These are phyloP conservation scores for Selenicereus undatus DNA, from an alignment of 148 eudicot species.

Conservation along the genomic window DNA sequence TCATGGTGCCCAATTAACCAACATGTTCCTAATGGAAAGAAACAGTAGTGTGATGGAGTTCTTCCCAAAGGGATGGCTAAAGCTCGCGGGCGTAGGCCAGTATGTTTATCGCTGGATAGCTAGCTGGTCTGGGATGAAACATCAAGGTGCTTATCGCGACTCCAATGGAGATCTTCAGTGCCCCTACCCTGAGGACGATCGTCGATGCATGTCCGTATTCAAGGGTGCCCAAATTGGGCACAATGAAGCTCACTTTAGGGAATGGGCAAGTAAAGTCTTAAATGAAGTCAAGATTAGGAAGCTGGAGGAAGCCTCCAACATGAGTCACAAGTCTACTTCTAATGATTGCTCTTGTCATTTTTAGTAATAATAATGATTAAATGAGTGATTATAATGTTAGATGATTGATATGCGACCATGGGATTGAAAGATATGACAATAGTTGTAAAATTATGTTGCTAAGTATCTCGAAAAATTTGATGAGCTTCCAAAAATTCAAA, in stretches of 20 bases:
- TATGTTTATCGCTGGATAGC: constrained; percentile 58
- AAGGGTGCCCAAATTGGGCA: constrained; percentile 56
- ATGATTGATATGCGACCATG: too few species aligned
- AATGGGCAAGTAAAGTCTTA: constrained; percentile 56
- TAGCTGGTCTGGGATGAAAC: constrained; percentile 77
- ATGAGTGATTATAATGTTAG: too few species aligned
- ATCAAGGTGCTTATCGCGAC: constrained; percentile 68
- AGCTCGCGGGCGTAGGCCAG: constrained; percentile 76
- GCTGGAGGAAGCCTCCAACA: constrained; percentile 16
- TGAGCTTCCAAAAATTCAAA: too few species aligned
- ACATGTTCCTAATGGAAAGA: constrained; percentile 74
- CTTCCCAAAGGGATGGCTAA: constrained; percentile 80
- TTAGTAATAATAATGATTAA: too few species aligned
- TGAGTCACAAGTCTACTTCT: neutral
- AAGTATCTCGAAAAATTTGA: too few species aligned
- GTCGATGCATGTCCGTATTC: constrained; percentile 61
- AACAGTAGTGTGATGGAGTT: constrained; percentile 85
- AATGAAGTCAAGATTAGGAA: constrained; percentile 40
- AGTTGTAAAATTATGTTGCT: too few species aligned
- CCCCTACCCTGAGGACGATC: constrained; percentile 47
- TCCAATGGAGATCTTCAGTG: constrained; percentile 37
- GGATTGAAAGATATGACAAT: too few species aligned
- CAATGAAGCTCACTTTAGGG: constrained; percentile 45
- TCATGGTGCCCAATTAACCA: constrained; percentile 80
- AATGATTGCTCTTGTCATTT: constrained; percentile 13